Base-by-base conservation (phyloP, 768 basidiomycete species). In the Cyclocybe aegerita region DNA sequence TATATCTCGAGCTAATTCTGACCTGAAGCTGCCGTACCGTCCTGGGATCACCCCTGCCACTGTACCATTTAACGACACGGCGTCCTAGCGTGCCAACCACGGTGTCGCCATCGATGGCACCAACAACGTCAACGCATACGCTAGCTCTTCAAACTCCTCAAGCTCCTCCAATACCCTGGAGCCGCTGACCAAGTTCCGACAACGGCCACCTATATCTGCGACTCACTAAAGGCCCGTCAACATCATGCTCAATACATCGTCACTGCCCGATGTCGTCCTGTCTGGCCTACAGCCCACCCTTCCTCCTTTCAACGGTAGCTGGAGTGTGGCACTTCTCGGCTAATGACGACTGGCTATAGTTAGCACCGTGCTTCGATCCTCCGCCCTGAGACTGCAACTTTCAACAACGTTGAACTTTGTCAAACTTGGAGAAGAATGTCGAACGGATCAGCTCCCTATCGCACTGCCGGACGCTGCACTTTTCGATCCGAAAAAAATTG, bases 11-110 rank as follows among this genome's bases (percentile, higher is more conserved):
- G 37, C 4, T 7, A 16, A 11, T 12, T 29, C 7, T 15, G 30
- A 9, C 33, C 10, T n/a, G 9, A 43, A 83, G 81, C 55, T 85
- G 40, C 82, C 84, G 4, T 85, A 83, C 59, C 76, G 80, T 35
- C 79, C 81, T 6, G 75, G 80, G 36, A 67, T 84, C 48, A 71
- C 73, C 9, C 60, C 76, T 1, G 59, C 64, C 3, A 65, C 77
- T 9, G 65, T 64, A 5, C 57, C 68, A 7, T 86, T 82, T 60
- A 79, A 76, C 1, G 73, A 80, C 58, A 68, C 69, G 4, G 67
- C 69, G 2, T 77, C 81, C 1, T 82, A 75, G 65, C 68, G 75
- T n/a, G 70, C 70, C 9, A 78, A 77, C 43, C 82, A 82, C 55
- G 84, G 83, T 59, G 65, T 73, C 9, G 79, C 80, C 29, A 65